A percentile compares a stretch with the other conserved stretches of the same genome.
phyloP scores from a whole-genome alignment of 345 rosid species.

The Brassica juncea region DNA sequence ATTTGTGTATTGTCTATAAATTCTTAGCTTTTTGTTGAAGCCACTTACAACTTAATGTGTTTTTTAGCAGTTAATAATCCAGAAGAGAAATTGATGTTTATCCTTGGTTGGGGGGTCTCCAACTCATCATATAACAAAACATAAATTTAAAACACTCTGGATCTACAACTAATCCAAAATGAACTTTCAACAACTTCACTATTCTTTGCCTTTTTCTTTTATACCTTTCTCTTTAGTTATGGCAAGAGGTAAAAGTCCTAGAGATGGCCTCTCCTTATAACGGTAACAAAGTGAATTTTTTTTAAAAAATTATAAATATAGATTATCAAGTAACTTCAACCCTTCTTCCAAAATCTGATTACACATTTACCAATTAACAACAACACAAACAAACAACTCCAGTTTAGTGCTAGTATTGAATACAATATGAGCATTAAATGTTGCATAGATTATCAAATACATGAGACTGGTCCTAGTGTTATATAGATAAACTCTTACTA shows the following conservation, averaged over 20 bases:
- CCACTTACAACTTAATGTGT: background rate
- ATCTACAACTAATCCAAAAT: slow-evolving; percentile 30
- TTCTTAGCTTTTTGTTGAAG: background rate
- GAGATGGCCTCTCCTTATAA: slow-evolving; percentile 21
- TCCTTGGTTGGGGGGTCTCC: slow-evolving; percentile 3
- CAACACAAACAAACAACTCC: background rate
- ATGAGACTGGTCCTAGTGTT: background rate
- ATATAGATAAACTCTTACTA: background rate
- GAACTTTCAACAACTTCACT: slow-evolving; percentile 37
- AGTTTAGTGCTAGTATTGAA: background rate
- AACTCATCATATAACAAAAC: slow-evolving; percentile 9
- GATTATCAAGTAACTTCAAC: slow-evolving; percentile 6
- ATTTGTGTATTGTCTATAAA: slow-evolving; percentile 1
- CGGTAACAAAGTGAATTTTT: slow-evolving; percentile 21
- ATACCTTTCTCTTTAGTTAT: slow-evolving; percentile 17
- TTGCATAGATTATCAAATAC: background rate
- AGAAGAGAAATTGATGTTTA: background rate
- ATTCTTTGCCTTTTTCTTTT: background rate
- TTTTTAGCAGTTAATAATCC: background rate
- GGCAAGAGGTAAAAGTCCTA: background rate
- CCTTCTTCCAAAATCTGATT: background rate
- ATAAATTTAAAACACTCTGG: background rate
- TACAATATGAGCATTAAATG: background rate
- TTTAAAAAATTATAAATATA: background rate
- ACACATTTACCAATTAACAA: background rate